phyloP scores from a whole-genome alignment of 2,329 filamentous ascomycete species.

The Stagonosporopsis rhizophila region DNA sequence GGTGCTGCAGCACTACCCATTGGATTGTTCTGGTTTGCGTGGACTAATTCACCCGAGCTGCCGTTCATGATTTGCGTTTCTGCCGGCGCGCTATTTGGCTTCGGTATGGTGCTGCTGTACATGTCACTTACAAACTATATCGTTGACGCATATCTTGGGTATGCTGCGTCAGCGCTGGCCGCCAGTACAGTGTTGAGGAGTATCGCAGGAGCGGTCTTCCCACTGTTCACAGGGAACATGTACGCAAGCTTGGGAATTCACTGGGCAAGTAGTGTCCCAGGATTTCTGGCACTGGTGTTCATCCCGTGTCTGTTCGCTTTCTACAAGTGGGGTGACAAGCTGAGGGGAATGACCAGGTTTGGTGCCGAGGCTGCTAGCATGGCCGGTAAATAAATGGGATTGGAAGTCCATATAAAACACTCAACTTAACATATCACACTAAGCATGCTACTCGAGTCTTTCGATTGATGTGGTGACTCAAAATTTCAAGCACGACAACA shows the following conservation, averaged over 20 bases:
- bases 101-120: constrained; percentile 45
- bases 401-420: too few species aligned
- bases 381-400: constrained; percentile 9
- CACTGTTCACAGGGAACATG: constrained; percentile 57
- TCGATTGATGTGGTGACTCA: neutral
- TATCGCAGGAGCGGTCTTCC: constrained; percentile 56
- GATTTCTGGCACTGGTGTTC: constrained; percentile 55
- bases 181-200: constrained; percentile 57
- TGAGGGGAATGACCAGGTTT: constrained; percentile 30
- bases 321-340: constrained; percentile 25
- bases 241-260: constrained; percentile 55
- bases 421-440: too few species aligned
- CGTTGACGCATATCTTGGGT: constrained; percentile 67
- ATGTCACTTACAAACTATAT: constrained; percentile 68
- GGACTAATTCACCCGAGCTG: constrained; percentile 57
- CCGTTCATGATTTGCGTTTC: constrained; percentile 62
- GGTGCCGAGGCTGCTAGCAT: constrained; percentile 26
- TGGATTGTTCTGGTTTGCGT: constrained; percentile 60
- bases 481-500: neutral
- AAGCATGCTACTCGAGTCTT: too few species aligned
- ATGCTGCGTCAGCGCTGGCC: constrained; percentile 39
- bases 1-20: constrained; percentile 60
- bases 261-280: constrained; percentile 57
- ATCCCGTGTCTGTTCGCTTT: constrained; percentile 34
- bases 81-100: constrained; percentile 57